Percentiles rank a stretch among this genome's conserved stretches.
Conservation (phyloP, 345 rosid genomes). For the Toxicodendron radicans region DNA sequence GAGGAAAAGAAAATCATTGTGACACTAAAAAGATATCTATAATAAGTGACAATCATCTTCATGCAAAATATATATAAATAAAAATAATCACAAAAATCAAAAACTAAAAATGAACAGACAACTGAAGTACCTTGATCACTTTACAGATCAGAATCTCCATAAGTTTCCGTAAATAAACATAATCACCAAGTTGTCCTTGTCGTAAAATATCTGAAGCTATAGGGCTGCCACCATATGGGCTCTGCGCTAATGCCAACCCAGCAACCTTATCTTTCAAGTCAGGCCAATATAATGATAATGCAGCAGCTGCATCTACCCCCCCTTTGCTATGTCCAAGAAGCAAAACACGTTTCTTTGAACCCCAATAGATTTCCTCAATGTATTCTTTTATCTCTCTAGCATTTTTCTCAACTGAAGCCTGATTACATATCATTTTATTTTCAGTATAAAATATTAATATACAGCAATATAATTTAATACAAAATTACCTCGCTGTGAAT, state of each 20-base stretch:
- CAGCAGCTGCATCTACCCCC: conserved; percentile 96
- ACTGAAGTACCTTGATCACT: conserved; percentile 72
- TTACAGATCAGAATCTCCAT: conserved; percentile 90
- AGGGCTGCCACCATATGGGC: conserved; percentile 96
- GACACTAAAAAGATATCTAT: not conserved
- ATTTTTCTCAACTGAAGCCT: conserved; percentile 98
- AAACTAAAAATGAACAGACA: not conserved
- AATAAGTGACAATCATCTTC: not conserved
- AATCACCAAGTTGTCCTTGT: conserved; percentile 95
- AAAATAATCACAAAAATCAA: not conserved
- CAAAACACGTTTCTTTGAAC: conserved; percentile 82
- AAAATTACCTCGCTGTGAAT: conserved; percentile 90
- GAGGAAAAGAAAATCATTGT: not conserved
- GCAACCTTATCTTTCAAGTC: conserved; percentile 96
- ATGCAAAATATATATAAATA: not conserved
- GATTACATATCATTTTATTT: conserved; percentile 26
- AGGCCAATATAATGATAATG: conserved; percentile 87
- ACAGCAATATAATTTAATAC: conserved; percentile 3
- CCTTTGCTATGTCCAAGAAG: conserved; percentile 99
- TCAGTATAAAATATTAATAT: conserved; percentile 25
- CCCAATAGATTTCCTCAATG: conserved; percentile 97
- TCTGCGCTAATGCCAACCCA: conserved; percentile 84
- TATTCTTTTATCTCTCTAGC: conserved; percentile 91
- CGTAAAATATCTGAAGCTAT: conserved; percentile 94
- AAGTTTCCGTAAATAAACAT: conserved; percentile 69